These are phyloP conservation scores for Emergomyces orientalis DNA, from an alignment of 2,329 filamentous ascomycete species.

Conservation along the genomic window DNA sequence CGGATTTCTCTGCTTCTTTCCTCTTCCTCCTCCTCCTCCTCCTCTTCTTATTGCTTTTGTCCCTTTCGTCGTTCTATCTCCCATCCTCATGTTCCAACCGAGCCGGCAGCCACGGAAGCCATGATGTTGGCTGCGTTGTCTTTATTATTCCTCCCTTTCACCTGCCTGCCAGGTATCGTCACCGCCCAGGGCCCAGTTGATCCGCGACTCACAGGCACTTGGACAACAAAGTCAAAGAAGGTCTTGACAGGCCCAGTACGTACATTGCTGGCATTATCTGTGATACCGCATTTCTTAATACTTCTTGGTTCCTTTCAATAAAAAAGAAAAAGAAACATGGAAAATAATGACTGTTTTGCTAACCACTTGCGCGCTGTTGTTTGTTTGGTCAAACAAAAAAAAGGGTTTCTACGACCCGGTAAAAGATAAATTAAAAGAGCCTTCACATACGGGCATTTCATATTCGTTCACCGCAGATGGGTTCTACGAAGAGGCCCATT, in stretches of 20 bases:
- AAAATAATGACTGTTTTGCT: not conserved
- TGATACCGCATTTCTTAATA: not conserved
- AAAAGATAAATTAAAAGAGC: conserved; percentile 57
- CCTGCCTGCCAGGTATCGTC: conserved; percentile 20
- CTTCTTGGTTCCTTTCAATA: not conserved
- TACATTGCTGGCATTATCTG: conserved; percentile 12
- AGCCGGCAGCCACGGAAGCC: not conserved
- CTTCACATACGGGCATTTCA: conserved; percentile 57
- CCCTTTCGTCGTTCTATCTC: too few species aligned
- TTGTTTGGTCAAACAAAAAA: conserved; percentile 2
- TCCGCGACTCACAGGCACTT: conserved; percentile 55
- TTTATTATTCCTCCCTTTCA: conserved; percentile 6
- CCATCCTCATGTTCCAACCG: not conserved
- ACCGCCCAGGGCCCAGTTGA: conserved; percentile 30
- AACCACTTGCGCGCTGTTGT: conserved; percentile 8
- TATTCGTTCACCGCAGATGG: conserved; percentile 64
- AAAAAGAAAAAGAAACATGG: too few species aligned
- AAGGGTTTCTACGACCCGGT: conserved; percentile 62
- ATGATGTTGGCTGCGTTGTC: conserved; percentile 8
- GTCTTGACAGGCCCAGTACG: conserved; percentile 60
- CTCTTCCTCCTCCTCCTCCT: not conserved
- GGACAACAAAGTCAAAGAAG: conserved; percentile 60
- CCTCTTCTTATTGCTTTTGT: not conserved
- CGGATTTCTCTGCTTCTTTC: not conserved
- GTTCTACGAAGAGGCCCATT: conserved; percentile 60